Percentiles rank a stretch among this genome's conserved stretches.
These are phyloP conservation scores for Schizochytrium sp. DNA, from an alignment of 108 stramenopile genomes.

Conservation along the genomic window DNA sequence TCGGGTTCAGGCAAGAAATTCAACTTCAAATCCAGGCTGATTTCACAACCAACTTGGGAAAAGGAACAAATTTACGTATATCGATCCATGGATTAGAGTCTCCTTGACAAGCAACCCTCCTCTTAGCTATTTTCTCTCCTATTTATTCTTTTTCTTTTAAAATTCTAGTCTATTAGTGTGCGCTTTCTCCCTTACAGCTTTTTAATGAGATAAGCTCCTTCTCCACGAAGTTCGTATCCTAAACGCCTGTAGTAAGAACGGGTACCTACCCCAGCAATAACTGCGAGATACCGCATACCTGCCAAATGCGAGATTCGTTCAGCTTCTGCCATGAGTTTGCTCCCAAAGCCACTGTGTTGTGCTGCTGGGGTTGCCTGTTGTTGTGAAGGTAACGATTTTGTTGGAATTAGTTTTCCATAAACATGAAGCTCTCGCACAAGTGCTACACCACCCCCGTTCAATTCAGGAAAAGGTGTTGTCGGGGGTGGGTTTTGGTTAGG, in stretches of 20 bases:
- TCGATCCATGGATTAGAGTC: no score
- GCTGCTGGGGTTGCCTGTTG: constrained; percentile 84
- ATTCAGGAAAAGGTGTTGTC: neutral
- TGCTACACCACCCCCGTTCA: constrained; percentile 26
- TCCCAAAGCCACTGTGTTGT: constrained; percentile 96
- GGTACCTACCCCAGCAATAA: constrained; percentile 95
- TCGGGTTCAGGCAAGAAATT: no score
- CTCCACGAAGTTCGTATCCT: constrained; percentile 82
- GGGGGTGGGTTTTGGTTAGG: neutral
- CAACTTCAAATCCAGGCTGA: no score
- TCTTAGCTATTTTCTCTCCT: no score
- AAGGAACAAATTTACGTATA: no score
- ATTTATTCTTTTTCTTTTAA: no score
- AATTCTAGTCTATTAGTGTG: no score
- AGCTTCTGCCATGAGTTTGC: constrained; percentile 93
- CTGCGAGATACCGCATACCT: constrained; percentile 87
- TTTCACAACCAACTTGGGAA: no score
- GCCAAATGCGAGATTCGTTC: constrained; percentile 93
- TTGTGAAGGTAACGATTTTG: constrained; percentile 17
- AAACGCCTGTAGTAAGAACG: constrained; percentile 94
- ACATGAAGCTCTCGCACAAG: constrained; percentile 88
- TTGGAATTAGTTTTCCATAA: constrained; percentile 92
- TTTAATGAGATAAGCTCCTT: constrained; percentile 70
- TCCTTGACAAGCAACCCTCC: no score
- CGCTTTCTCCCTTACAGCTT: neutral